These are phyloP conservation scores for Tuber magnatum DNA, from an alignment of 495 filamentous ascomycete genomes.

Conservation along the genomic window DNA sequence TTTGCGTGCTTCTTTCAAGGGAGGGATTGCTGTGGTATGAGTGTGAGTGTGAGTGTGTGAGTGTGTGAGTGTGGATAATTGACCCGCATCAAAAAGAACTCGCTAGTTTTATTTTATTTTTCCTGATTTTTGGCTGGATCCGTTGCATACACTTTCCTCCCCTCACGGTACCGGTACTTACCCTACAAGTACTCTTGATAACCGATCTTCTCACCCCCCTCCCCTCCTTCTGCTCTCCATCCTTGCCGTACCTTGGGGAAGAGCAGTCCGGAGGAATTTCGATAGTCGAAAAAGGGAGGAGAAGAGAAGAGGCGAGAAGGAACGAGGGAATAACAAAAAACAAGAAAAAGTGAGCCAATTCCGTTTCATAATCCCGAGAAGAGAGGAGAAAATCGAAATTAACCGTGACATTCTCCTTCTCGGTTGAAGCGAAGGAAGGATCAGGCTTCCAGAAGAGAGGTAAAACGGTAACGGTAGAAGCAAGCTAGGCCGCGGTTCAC, in stretches of 20 bases:
- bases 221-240: background rate
- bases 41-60: background rate
- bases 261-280: background rate
- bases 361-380: slow-evolving; percentile 1
- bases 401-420: background rate
- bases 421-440: slow-evolving; percentile 2
- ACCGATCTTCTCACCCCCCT: background rate
- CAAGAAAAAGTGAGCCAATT: background rate
- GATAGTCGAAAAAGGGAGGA: background rate
- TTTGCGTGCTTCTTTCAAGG: background rate
- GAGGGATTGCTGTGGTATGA: background rate
- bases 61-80: background rate
- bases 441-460: slow-evolving; percentile 5
- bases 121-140: background rate
- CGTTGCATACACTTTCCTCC: background rate
- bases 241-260: background rate
- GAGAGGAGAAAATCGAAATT: background rate
- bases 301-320: background rate
- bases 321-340: background rate
- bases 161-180: background rate
- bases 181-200: background rate
- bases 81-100: background rate
- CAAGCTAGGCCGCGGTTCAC: slow-evolving; percentile 1
- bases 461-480: slow-evolving; percentile 1
- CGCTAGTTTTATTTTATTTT: background rate